These are phyloP conservation scores for Colletotrichum tabaci DNA, from an alignment of 2,329 filamentous ascomycete species.

Conservation along the genomic window DNA sequence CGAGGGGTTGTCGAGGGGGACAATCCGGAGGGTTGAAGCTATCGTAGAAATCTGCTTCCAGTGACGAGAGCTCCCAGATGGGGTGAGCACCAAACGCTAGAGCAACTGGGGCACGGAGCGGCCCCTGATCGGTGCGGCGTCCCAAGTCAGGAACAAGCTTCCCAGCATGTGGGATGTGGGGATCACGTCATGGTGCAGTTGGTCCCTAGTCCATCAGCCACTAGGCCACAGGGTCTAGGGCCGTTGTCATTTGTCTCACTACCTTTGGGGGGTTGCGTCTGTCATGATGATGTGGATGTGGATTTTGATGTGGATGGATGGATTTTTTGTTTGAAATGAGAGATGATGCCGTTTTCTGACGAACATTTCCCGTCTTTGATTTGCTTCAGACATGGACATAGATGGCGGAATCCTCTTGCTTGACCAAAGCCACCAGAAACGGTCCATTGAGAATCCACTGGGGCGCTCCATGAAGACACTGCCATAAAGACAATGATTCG, in stretches of 20 bases:
- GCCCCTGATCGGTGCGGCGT: neutral
- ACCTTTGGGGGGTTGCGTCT: neutral
- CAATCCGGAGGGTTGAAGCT: conserved; percentile 33
- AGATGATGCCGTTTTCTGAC: neutral
- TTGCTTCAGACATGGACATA: neutral
- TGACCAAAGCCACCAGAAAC: neutral
- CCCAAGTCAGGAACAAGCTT: conserved; percentile 44
- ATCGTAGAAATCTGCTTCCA: conserved; percentile 36
- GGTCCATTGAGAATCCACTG: neutral
- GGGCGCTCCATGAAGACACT: neutral
- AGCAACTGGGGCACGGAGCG: conserved; percentile 30
- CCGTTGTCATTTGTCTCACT: conserved; percentile 9
- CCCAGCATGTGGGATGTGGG: conserved; percentile 30
- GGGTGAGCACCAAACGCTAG: conserved; percentile 14
- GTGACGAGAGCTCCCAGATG: conserved; percentile 20
- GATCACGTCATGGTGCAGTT: conserved; percentile 43
- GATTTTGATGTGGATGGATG: neutral
- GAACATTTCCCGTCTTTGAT: too few species aligned
- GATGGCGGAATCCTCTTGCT: neutral
- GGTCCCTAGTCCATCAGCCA: conserved; percentile 28
- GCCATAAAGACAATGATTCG: too few species aligned
- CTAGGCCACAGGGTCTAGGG: conserved; percentile 15
- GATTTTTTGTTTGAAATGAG: neutral
- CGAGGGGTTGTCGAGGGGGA: conserved; percentile 24
- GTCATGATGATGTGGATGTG: neutral